Evolutionary conservation across 345 rosid species (phyloP).

Genomic region (Raphanus sativus): DNA sequence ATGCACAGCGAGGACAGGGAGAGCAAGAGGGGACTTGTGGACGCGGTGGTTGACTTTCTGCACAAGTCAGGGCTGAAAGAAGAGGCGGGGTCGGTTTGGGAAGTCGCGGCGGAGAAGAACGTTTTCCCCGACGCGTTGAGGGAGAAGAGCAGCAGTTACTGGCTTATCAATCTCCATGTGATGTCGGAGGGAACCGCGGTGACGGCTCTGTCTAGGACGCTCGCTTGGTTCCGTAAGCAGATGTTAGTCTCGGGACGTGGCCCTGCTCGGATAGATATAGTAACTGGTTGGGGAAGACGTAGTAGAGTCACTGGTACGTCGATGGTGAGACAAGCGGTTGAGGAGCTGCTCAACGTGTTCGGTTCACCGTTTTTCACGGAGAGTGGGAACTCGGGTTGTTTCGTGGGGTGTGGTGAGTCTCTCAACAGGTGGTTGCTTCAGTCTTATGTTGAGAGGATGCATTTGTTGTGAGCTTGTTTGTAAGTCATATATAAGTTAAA

Average conservation of each 20-base stretch:
- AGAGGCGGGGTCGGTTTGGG: constrained; percentile 94
- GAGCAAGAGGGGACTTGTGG: constrained; percentile 94
- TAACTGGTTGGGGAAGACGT: constrained; percentile 94
- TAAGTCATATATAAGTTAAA: constrained; percentile 22
- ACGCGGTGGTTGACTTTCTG: constrained; percentile 84
- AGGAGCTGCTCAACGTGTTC: constrained; percentile 70
- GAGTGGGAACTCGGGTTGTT: constrained; percentile 86
- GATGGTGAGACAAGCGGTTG: constrained; percentile 75
- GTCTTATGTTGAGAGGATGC: constrained; percentile 90
- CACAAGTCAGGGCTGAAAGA: constrained; percentile 92
- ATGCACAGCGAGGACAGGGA: constrained; percentile 97
- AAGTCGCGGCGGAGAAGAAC: constrained; percentile 78
- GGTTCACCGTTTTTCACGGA: constrained; percentile 77
- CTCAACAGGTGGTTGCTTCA: constrained; percentile 73
- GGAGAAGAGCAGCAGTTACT: constrained; percentile 75
- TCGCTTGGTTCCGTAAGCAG: constrained; percentile 83
- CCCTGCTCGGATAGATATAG: constrained; percentile 81
- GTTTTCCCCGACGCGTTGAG: constrained; percentile 80
- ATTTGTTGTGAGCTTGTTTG: constrained; percentile 51
- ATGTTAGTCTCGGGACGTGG: constrained; percentile 64
- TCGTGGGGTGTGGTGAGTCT: constrained; percentile 84
- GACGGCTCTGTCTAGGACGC: constrained; percentile 77
- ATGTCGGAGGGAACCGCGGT: constrained; percentile 97
- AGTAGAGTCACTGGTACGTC: constrained; percentile 91
- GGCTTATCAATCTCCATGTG: constrained; percentile 94